These are phyloP conservation scores for Neocucurbitaria cava DNA, from an alignment of 2,329 filamentous ascomycete genomes.

Conservation along the genomic window DNA sequence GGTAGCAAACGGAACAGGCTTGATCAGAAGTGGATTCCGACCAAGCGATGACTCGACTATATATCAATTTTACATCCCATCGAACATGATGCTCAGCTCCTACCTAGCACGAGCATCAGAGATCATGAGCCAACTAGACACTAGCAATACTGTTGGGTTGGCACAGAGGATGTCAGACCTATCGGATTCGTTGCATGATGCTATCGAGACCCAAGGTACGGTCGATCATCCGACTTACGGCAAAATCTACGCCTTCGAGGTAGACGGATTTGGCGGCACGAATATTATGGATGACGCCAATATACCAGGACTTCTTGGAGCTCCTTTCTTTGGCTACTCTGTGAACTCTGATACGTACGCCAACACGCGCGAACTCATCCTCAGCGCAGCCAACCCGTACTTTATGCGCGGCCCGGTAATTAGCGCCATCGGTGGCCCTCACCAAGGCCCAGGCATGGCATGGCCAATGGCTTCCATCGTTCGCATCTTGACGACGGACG, in stretches of 20 bases:
- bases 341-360: slow-evolving; percentile 53
- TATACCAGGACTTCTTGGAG: slow-evolving; percentile 70
- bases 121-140: slow-evolving; percentile 61
- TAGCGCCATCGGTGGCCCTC: slow-evolving; percentile 57
- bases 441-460: slow-evolving; percentile 54
- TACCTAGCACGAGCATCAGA: slow-evolving; percentile 63
- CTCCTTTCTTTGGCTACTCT: slow-evolving; percentile 68
- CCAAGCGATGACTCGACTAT: slow-evolving; percentile 60
- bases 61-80: slow-evolving; percentile 57
- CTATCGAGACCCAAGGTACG: slow-evolving; percentile 56
- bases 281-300: slow-evolving; percentile 78
- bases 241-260: slow-evolving; percentile 57
- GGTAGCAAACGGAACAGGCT: slow-evolving; percentile 56
- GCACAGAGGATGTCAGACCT: slow-evolving; percentile 64
- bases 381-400: slow-evolving; percentile 57
- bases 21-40: slow-evolving; percentile 59
- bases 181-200: slow-evolving; percentile 53
- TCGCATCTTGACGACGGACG: slow-evolving; percentile 57
- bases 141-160: slow-evolving; percentile 56
- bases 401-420: slow-evolving; percentile 59
- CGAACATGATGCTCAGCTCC: slow-evolving; percentile 75
- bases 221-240: slow-evolving; percentile 47
- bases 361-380: slow-evolving; percentile 55
- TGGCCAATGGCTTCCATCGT: slow-evolving; percentile 63
- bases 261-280: slow-evolving; percentile 54